A percentile compares a stretch with the other conserved stretches of the same genome.
Evolutionary conservation across 352 stramenopile genomes (phyloP).

Genomic region (Phytophthora constricta): DNA sequence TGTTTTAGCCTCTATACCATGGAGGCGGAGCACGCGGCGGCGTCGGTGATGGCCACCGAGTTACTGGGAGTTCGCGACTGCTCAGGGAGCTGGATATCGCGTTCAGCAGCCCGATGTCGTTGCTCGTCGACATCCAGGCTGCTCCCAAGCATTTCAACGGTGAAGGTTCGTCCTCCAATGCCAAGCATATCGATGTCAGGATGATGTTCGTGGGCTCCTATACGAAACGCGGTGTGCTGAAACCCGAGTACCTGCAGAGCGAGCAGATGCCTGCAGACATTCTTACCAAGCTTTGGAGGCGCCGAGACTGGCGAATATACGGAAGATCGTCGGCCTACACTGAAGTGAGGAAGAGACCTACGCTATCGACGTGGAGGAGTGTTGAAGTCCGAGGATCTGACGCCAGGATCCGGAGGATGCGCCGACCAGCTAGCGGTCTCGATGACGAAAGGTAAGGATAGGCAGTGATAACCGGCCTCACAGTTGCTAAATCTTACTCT

Average conservation of each 20-base stretch:
- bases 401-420: no score
- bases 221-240: neutral
- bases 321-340: neutral
- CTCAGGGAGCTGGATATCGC: slow-evolving; percentile 2
- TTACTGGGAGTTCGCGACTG: slow-evolving; percentile 14
- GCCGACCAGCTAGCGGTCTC: no score
- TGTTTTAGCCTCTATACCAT: slow-evolving; percentile 21
- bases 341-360: no score
- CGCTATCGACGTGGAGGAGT: no score
- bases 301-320: neutral
- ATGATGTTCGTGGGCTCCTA: slow-evolving; percentile 16
- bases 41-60: slow-evolving; percentile 7
- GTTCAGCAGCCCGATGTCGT: neutral
- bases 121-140: slow-evolving; percentile 14
- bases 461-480: no score
- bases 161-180: slow-evolving; percentile 2
- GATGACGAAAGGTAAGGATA: no score
- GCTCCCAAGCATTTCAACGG: slow-evolving; percentile 8
- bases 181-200: slow-evolving; percentile 23
- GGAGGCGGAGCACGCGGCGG: slow-evolving; percentile 20
- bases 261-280: slow-evolving; percentile 11
- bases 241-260: slow-evolving; percentile 4
- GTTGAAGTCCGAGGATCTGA: no score
- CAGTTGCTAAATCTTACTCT: no score
- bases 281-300: slow-evolving; percentile 1